Evolutionary conservation across 2,329 filamentous ascomycete species (phyloP).

Genomic region (Fusarium begoniae): DNA sequence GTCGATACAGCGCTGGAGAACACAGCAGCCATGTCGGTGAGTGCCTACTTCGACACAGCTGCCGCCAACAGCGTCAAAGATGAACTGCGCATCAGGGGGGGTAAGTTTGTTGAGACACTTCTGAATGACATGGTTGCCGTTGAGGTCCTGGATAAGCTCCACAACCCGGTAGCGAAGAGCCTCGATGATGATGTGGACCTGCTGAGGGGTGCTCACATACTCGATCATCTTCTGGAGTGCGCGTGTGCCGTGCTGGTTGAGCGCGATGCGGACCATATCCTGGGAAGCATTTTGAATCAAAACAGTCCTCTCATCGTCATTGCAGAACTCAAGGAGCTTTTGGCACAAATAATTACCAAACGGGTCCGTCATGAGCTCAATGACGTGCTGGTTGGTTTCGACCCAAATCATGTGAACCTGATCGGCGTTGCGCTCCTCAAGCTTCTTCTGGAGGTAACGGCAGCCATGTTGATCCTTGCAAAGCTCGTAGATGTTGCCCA

Average conservation of each 20-base stretch:
- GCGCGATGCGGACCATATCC: conserved; percentile 89
- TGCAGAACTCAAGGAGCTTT: conserved; percentile 95
- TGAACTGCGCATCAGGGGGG: conserved; percentile 88
- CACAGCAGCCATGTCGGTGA: conserved; percentile 96
- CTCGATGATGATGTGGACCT: conserved; percentile 87
- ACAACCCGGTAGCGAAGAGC: conserved; percentile 87
- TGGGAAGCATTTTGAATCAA: conserved; percentile 90
- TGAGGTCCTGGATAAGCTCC: conserved; percentile 94
- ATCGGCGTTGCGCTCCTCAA: conserved; percentile 86
- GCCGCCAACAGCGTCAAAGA: conserved; percentile 90
- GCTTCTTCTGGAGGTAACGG: conserved; percentile 94
- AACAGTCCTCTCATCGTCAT: conserved; percentile 91
- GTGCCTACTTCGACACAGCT: conserved; percentile 93
- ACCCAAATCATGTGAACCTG: conserved; percentile 92
- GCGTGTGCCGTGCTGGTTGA: conserved; percentile 97
- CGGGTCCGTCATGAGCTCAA: conserved; percentile 98
- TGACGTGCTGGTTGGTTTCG: conserved; percentile 92
- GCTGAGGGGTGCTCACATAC: conserved; percentile 85
- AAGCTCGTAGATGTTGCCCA: conserved; percentile 84
- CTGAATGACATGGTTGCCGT: conserved; percentile 98
- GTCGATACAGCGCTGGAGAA: conserved; percentile 97
- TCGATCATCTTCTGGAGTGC: conserved; percentile 99
- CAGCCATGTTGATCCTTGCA: conserved; percentile 99
- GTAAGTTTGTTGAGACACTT: conserved; percentile 97
- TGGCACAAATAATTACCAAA: conserved; percentile 99